Percentiles rank a stretch among this genome's conserved stretches.
Evolutionary conservation across 768 basidiomycete genomes (phyloP).

Genomic region (Suillus americanus): DNA sequence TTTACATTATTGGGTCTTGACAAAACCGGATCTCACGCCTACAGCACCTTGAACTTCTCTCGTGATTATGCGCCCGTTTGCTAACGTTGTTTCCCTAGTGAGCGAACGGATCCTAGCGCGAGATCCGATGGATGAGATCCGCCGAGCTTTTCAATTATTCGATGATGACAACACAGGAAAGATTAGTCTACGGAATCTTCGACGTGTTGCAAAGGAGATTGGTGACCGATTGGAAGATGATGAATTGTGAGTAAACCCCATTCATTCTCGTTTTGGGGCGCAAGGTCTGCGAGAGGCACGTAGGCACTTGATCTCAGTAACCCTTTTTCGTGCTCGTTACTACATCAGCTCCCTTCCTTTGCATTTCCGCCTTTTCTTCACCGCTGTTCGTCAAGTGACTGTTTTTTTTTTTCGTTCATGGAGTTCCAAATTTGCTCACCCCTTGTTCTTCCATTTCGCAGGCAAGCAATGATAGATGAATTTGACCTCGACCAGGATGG

Average conservation of each 20-base stretch:
- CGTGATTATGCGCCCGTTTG: conserved; percentile 5
- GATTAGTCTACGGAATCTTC: conserved; percentile 87
- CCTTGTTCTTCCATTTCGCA: conserved; percentile 37
- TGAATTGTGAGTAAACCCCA: conserved; percentile 72
- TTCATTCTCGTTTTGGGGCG: conserved; percentile 17
- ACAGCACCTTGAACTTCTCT: not conserved
- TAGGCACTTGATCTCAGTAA: conserved; percentile 24
- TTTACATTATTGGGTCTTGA: not conserved
- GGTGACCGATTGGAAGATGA: conserved; percentile 95
- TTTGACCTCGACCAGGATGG: conserved; percentile 99
- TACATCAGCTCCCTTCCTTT: conserved; percentile 20
- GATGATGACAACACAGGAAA: conserved; percentile 96
- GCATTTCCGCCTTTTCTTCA: conserved; percentile 21
- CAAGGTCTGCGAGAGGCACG: conserved; percentile 19
- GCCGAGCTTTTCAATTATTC: conserved; percentile 93
- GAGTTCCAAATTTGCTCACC: conserved; percentile 31
- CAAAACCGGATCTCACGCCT: not conserved
- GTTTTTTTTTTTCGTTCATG: conserved; percentile 12
- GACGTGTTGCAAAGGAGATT: conserved; percentile 94
- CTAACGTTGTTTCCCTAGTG: conserved; percentile 55
- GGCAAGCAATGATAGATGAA: conserved; percentile 99
- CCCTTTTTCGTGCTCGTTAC: conserved; percentile 27
- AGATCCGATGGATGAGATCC: conserved; percentile 96
- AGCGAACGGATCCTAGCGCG: conserved; percentile 89
- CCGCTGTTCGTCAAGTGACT: conserved; percentile 23